Conservation (phyloP, 371 early-diverging fungal species). For the Mucor mucedo region DNA sequence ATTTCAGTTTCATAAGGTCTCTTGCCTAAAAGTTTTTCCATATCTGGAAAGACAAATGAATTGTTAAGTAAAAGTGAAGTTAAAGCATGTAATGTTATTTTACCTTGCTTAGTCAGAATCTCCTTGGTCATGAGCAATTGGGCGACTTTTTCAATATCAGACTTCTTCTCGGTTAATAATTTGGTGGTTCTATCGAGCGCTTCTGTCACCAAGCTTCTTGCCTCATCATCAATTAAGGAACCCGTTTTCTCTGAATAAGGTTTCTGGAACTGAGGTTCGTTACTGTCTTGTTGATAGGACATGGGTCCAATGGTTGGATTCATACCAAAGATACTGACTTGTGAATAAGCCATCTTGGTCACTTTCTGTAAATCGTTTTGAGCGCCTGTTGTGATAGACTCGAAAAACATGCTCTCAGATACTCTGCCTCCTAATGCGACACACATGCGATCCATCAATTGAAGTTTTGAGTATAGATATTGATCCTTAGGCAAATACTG, state of each 20-base stretch:
- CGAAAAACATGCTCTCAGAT: constrained; percentile 94
- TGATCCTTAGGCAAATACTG: constrained; percentile 98
- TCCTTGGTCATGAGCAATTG: constrained; percentile 92
- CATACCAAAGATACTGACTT: constrained; percentile 96
- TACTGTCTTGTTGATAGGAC: constrained; percentile 78
- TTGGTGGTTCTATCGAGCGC: constrained; percentile 84
- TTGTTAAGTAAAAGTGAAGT: not conserved
- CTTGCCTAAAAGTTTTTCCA: constrained; percentile 6
- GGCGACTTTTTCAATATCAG: constrained; percentile 93
- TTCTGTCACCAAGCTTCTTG: constrained; percentile 74
- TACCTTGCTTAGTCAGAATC: constrained; percentile 93
- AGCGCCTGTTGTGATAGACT: constrained; percentile 88
- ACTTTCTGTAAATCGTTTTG: constrained; percentile 96
- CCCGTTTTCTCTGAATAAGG: constrained; percentile 97
- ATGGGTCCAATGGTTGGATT: constrained; percentile 86
- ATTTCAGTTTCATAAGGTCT: not conserved
- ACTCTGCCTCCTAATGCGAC: constrained; percentile 99
- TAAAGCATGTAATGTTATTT: not conserved
- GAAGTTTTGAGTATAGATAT: constrained; percentile 91
- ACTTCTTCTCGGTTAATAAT: constrained; percentile 81
- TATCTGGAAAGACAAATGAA: not conserved
- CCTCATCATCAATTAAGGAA: constrained; percentile 93
- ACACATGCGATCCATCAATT: constrained; percentile 96
- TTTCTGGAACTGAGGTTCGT: constrained; percentile 84
- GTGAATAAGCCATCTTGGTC: constrained; percentile 95